Conservation (phyloP, 1,284 basidiomycete species). For the Cutaneotrichosporon arboriforme region DNA sequence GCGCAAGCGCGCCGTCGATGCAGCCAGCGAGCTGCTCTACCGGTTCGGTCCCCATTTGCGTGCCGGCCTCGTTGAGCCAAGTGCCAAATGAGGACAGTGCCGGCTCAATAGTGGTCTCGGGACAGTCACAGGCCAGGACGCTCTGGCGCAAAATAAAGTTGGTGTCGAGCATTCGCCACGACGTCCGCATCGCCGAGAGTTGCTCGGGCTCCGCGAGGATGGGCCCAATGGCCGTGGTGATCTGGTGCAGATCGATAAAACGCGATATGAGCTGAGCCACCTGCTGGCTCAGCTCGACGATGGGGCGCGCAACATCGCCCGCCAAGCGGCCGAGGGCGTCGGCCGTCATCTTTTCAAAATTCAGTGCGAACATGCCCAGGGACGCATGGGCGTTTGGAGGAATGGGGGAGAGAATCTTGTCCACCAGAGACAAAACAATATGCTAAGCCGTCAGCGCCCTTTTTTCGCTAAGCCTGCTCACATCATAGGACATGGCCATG, state of each 20-base stretch:
- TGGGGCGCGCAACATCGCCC: conserved; percentile 22
- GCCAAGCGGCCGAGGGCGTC: conserved; percentile 20
- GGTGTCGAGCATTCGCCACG: conserved; percentile 34
- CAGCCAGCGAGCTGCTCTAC: conserved; percentile 15
- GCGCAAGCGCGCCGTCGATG: conserved; percentile 6
- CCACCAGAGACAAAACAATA: conserved; percentile 26
- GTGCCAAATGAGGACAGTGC: conserved; percentile 23
- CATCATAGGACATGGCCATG: conserved; percentile 12
- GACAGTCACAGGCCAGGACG: conserved; percentile 26
- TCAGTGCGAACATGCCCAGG: conserved; percentile 24
- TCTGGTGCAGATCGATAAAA: conserved; percentile 34
- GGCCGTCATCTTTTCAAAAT: conserved; percentile 32
- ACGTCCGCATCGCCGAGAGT: conserved; percentile 25
- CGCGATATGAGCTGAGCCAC: conserved; percentile 34
- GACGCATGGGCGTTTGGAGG: conserved; percentile 14
- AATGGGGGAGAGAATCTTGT: conserved; percentile 22
- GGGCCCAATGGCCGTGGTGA: conserved; percentile 29
- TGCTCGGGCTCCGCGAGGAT: conserved; percentile 30
- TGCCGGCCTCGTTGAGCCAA: conserved; percentile 27
- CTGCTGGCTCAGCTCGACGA: conserved; percentile 29
- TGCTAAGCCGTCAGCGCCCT: conserved; percentile 22
- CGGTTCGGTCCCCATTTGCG: conserved; percentile 6
- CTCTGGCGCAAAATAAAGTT: conserved; percentile 29
- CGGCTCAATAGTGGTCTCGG: conserved; percentile 21
- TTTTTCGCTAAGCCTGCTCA: conserved; percentile 2